Base-by-base conservation (phyloP, 2,329 filamentous ascomycete genomes). In the Talaromyces sp. region DNA sequence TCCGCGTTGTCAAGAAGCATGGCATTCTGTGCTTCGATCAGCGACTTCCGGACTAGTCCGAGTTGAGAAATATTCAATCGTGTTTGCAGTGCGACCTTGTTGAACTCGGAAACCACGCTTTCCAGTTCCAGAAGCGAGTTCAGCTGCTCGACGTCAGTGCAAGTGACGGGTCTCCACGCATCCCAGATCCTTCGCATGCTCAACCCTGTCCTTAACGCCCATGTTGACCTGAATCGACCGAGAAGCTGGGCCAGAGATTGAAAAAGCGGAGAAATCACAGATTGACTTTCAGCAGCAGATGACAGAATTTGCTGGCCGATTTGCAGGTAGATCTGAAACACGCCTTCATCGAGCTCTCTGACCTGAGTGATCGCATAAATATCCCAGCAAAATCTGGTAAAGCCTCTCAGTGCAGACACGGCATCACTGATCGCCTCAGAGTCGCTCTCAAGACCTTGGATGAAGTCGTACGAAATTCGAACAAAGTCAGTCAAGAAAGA, bases 101-200 rank as follows among this genome's bases (percentile, higher is more conserved):
- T 76, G 54, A 80, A 80, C 2, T 76, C 72, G 3, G 72, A 72
- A n/a, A 75, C 75, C 36, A 76, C 71, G 2, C 69, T 66, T 65
- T 80, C 76, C 34, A 80, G 65, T 17, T 79, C 74, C 43, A 78
- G 68, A 56, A 79, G 66, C 25, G 71, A 76, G 54, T 69, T 66
- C 49, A 79, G 66, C 64, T 79, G 76, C 6, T 69, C 67, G 61
- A 73, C 69, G 29, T 73, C 75, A 17, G 72, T 70, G 51, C 85
- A 80, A 3, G 83, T 85, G 11, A 72, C 72, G 36, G 93, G 91
- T 62, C 90, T 86, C 72, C 96, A 86, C 1, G 81, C 72, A 49
- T 86, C 85, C 94, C 93, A 96, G 5, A 96, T 82, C 8, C 80
- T 76, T 73, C 95, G 91, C 91, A 96, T 95, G 69, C 87, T 89